These are phyloP conservation scores for Colletotrichum sp. DNA, from an alignment of 2,329 filamentous ascomycete species.

Conservation along the genomic window DNA sequence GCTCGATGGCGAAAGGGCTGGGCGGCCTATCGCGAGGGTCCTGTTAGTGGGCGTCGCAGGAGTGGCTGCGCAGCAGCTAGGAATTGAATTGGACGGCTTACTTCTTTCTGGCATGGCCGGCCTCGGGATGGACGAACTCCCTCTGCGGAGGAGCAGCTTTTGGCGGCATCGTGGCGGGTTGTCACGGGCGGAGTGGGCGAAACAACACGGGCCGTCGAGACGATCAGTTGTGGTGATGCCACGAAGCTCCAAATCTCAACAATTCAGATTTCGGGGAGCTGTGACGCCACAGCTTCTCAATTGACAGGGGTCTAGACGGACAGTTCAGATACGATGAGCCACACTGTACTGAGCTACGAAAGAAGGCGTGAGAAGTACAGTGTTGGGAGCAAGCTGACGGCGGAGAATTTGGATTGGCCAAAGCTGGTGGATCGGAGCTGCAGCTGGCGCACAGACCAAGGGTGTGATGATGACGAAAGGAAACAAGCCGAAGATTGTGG, in stretches of 20 bases:
- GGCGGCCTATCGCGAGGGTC: conserved; percentile 38
- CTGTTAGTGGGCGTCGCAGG: conserved; percentile 10
- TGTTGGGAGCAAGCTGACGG: background rate
- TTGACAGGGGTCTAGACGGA: background rate
- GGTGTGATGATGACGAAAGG: conserved; percentile 12
- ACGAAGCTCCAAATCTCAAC: conserved; percentile 19
- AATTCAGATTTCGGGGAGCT: conserved; percentile 18
- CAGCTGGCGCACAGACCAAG: conserved; percentile 9
- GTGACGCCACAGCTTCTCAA: conserved; percentile 21
- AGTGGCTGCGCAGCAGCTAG: background rate
- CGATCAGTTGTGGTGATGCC: conserved; percentile 9
- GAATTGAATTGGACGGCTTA: conserved; percentile 28
- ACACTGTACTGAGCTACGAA: background rate
- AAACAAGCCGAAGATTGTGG: conserved; percentile 4
- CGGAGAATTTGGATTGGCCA: conserved; percentile 1
- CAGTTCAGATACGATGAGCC: accelerated
- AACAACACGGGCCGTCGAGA: background rate
- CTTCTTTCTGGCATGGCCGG: conserved; percentile 59
- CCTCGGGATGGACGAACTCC: conserved; percentile 53
- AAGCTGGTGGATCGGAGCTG: conserved; percentile 3
- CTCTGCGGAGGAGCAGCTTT: conserved; percentile 29
- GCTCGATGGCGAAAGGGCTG: conserved; percentile 68
- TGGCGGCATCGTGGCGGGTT: conserved; percentile 43
- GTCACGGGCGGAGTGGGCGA: conserved; percentile 4
- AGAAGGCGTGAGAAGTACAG: background rate